Evolutionary conservation across 2,329 filamentous ascomycete species (phyloP), one percentile per base, ranked within the genome.

Genomic region (Grosmannia huntii): DNA sequence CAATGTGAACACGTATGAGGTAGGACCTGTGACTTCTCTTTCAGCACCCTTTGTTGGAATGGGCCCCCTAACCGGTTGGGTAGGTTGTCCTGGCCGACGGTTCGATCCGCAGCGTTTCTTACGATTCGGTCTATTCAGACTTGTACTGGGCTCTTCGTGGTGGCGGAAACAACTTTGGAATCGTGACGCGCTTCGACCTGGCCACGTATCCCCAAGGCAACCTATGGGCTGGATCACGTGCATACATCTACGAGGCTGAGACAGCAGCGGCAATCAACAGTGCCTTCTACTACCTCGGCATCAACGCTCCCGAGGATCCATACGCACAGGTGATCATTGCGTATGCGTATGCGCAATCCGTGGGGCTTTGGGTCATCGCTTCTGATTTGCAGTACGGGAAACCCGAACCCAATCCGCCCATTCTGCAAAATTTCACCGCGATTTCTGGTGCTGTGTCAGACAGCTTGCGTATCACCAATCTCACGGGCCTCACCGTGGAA

Each of bases 121-220:
- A 56, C 23, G 46, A 51, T 27, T 56, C 46, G 4, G 46, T 19
- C 44, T 56, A 82, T 60, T 60, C 71, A 0, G 79, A 82, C 58
- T 69, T 84, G 7, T 82, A 71, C 66, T 71, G 70, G 61, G 78
- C 76, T 0, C 71, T 83, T 4, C 76, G 76, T 58, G 81, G 80
- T 11, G 80, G 81, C 19, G 75, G 76, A n/a, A 79, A 75, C 66
- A 82, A 80, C 64, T 81, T 77, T 60, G 80, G 78, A 51, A 72
- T 79, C 61, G 73, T 78, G 6, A 76, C 76, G 12, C 69, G 69
- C 5, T 77, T 76, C 62, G 65, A 72, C 11, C 65, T 80, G 9
- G 66, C 72, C 60, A 72, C 73, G 0, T 71, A 73, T 62, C 65
- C 65, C 5, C 69, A 73, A 27, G 71, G 68, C 21, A 60, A 72